phyloP scores from a whole-genome alignment of 352 stramenopile species.

The Thraustotheca clavata region DNA sequence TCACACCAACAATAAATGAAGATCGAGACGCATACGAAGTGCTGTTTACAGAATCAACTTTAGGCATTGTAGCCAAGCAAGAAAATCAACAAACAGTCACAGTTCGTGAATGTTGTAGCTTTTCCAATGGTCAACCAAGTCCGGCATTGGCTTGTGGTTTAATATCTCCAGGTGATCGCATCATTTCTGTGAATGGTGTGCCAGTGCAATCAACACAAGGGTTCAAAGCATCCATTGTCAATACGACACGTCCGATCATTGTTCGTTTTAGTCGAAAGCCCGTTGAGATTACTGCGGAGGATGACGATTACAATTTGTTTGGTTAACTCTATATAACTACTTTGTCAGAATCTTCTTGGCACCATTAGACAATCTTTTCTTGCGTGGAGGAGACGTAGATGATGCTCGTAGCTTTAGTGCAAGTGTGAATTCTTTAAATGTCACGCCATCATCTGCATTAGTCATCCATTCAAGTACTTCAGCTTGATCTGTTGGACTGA shows the following conservation, averaged over 20 bases:
- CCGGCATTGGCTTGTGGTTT: conserved; percentile 39
- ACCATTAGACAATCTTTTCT: not conserved
- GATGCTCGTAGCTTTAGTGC: conserved; percentile 47
- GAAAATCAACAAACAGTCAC: conserved; percentile 35
- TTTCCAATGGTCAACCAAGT: conserved; percentile 37
- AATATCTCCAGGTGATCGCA: conserved; percentile 54
- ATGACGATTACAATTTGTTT: conserved; percentile 57
- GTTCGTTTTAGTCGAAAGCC: conserved; percentile 37
- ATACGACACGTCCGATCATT: conserved; percentile 47
- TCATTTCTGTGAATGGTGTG: conserved; percentile 63
- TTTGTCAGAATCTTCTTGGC: conserved; percentile 1
- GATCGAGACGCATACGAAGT: conserved; percentile 58
- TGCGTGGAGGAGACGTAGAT: conserved; percentile 30
- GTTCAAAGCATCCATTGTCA: conserved; percentile 61
- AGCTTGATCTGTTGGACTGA: conserved; percentile 11
- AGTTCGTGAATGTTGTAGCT: conserved; percentile 49
- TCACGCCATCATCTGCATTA: conserved; percentile 33
- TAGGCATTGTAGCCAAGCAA: conserved; percentile 62
- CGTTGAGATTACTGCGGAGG: conserved; percentile 20
- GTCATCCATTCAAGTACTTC: conserved; percentile 38
- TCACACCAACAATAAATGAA: conserved; percentile 1
- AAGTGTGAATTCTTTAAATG: conserved; percentile 48
- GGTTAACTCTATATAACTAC: conserved; percentile 30
- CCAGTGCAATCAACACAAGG: conserved; percentile 54
- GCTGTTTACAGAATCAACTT: conserved; percentile 40